These are phyloP conservation scores for Fusarium annulatum DNA, from an alignment of 2,329 filamentous ascomycete species.

Conservation along the genomic window DNA sequence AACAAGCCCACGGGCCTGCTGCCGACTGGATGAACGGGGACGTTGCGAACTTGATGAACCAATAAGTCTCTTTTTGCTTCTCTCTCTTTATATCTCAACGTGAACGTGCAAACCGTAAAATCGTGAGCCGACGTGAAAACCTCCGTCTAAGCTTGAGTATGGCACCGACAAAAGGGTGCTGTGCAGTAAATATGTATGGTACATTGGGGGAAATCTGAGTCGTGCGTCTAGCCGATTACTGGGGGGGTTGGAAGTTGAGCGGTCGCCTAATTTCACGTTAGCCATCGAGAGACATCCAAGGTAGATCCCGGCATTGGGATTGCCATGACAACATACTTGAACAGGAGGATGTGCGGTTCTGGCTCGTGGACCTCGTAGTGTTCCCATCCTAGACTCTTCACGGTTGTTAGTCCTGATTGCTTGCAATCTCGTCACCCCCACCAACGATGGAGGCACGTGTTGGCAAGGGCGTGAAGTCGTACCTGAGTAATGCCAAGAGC, in stretches of 20 bases:
- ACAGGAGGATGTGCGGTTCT: constrained; percentile 96
- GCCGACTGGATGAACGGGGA: constrained; percentile 36
- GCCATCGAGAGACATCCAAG: not conserved
- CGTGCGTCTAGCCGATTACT: constrained; percentile 49
- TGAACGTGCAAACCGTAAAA: constrained; percentile 44
- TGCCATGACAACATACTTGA: constrained; percentile 80
- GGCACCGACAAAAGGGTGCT: constrained; percentile 37
- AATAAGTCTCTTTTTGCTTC: constrained; percentile 43
- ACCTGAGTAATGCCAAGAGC: constrained; percentile 97
- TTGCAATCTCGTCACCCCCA: not conserved
- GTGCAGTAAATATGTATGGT: constrained; percentile 45
- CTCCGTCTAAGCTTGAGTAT: constrained; percentile 28
- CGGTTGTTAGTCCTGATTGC: constrained; percentile 26
- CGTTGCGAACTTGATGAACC: constrained; percentile 40
- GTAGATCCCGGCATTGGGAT: not conserved
- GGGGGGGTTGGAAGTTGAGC: constrained; percentile 84
- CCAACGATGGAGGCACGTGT: not conserved
- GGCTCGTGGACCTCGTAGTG: constrained; percentile 99
- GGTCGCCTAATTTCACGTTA: constrained; percentile 69
- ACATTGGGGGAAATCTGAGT: constrained; percentile 41
- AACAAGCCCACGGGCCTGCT: constrained; percentile 9
- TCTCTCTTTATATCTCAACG: constrained; percentile 43
- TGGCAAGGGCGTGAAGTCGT: constrained; percentile 43
- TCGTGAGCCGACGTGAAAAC: constrained; percentile 41
- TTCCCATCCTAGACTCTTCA: constrained; percentile 95